Percentiles rank a stretch among this genome's conserved stretches.
Evolutionary conservation across 2,329 filamentous ascomycete genomes (phyloP).

Genomic region (Xylaria sp.): DNA sequence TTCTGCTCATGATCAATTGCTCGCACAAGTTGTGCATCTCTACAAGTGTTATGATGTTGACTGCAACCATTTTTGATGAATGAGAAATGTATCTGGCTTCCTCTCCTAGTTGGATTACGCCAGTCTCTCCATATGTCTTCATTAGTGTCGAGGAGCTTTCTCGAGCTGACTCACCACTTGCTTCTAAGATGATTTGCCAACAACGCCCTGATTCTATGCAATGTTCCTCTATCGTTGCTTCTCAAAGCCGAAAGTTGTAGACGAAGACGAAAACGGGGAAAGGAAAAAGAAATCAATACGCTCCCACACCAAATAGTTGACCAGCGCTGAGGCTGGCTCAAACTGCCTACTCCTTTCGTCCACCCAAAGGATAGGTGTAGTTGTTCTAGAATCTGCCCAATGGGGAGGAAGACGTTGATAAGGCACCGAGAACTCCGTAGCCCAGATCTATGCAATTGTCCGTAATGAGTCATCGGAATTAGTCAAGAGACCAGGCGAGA

Average conservation of each 20-base stretch:
- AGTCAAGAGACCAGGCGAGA: slow-evolving; percentile 25
- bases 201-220: slow-evolving; percentile 49
- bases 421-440: slow-evolving; percentile 48
- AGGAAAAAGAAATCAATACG: slow-evolving; percentile 23
- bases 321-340: slow-evolving; percentile 22
- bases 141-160: slow-evolving; percentile 36
- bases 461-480: slow-evolving; percentile 38
- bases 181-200: slow-evolving; percentile 47
- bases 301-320: slow-evolving; percentile 20
- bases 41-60: slow-evolving; percentile 9
- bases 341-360: slow-evolving; percentile 13
- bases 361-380: slow-evolving; percentile 30
- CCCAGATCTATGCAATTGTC: slow-evolving; percentile 50
- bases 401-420: slow-evolving; percentile 36
- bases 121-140: slow-evolving; percentile 29
- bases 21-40: slow-evolving; percentile 16
- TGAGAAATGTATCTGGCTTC: slow-evolving; percentile 20
- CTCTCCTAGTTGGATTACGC: slow-evolving; percentile 9
- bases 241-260: slow-evolving; percentile 31
- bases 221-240: slow-evolving; percentile 40
- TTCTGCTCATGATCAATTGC: slow-evolving; percentile 20
- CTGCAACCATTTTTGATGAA: slow-evolving; percentile 13
- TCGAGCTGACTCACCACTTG: slow-evolving; percentile 37
- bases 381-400: slow-evolving; percentile 27
- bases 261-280: slow-evolving; percentile 8